Conservation (phyloP, 768 basidiomycete genomes). For the Ramaria rubella region DNA sequence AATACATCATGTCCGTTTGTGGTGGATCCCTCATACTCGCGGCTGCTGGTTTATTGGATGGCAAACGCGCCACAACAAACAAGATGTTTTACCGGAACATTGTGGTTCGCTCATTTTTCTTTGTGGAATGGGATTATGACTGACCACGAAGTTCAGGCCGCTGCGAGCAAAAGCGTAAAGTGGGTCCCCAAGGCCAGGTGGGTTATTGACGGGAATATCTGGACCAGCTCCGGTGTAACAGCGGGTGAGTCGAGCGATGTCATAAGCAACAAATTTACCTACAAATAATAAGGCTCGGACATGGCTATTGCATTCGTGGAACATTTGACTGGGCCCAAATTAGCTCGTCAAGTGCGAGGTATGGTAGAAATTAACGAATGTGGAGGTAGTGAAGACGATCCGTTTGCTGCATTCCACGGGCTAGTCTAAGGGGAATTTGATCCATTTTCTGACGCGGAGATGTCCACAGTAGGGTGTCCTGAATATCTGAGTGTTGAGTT, state of each 20-base stretch:
- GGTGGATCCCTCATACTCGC: slow-evolving; percentile 10
- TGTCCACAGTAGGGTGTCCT: too few species aligned
- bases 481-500: too few species aligned
- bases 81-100: slow-evolving; percentile 1
- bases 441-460: too few species aligned
- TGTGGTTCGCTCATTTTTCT: background rate
- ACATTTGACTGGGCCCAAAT: slow-evolving; percentile 6
- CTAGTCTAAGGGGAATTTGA: slow-evolving; percentile 16
- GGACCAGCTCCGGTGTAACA: slow-evolving; percentile 5
- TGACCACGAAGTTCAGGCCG: background rate
- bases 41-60: slow-evolving; percentile 9
- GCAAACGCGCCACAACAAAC: slow-evolving; percentile 11
- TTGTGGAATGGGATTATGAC: background rate
- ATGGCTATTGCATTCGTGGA: slow-evolving; percentile 8
- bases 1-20: slow-evolving; percentile 13
- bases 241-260: background rate
- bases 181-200: slow-evolving; percentile 11
- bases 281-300: background rate
- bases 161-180: background rate
- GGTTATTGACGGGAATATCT: slow-evolving; percentile 11
- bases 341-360: slow-evolving; percentile 13
- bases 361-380: slow-evolving; percentile 20
- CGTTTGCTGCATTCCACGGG: slow-evolving; percentile 24
- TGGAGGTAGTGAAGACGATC: slow-evolving; percentile 20
- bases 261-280: background rate